Evolutionary conservation across 2,329 filamentous ascomycete genomes (phyloP).

Genomic region (Thelonectria olida): DNA sequence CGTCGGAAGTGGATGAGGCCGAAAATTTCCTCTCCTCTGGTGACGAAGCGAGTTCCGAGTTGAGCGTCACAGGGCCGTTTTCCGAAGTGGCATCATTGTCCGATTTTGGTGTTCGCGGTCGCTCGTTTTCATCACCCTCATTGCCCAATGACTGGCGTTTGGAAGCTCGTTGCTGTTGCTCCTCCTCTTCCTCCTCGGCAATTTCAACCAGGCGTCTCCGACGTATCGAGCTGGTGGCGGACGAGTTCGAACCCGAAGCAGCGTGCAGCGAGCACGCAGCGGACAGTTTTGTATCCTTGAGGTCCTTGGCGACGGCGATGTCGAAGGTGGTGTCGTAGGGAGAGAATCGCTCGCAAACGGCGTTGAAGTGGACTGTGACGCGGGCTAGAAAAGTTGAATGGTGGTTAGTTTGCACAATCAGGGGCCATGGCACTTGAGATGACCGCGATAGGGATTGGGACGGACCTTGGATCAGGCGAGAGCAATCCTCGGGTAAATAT

Average conservation of each 20-base stretch:
- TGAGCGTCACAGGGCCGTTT: constrained; percentile 56
- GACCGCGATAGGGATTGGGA: constrained; percentile 17
- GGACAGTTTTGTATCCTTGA: constrained; percentile 88
- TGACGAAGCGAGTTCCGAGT: constrained; percentile 60
- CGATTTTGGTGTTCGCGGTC: constrained; percentile 41
- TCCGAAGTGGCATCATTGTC: constrained; percentile 36
- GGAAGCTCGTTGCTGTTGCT: constrained; percentile 63
- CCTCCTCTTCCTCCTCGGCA: constrained; percentile 89
- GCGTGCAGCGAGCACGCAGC: constrained; percentile 90
- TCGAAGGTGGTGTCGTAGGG: constrained; percentile 88
- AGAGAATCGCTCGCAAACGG: constrained; percentile 76
- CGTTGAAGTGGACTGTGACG: constrained; percentile 77
- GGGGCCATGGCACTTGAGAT: constrained; percentile 11
- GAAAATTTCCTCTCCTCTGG: constrained; percentile 61
- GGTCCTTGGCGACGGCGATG: constrained; percentile 77
- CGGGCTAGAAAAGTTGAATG: constrained; percentile 67
- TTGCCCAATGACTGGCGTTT: constrained; percentile 68
- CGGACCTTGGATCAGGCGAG: constrained; percentile 90
- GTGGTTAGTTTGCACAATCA: constrained; percentile 27
- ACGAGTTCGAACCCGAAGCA: constrained; percentile 85
- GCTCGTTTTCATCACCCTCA: constrained; percentile 49
- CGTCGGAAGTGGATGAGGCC: constrained; percentile 55
- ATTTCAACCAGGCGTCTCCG: constrained; percentile 87
- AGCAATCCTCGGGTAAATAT: constrained; percentile 90
- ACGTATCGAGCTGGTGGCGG: constrained; percentile 82